Base-by-base conservation (phyloP, 305 asterid genomes). In the Rubia occidens region DNA sequence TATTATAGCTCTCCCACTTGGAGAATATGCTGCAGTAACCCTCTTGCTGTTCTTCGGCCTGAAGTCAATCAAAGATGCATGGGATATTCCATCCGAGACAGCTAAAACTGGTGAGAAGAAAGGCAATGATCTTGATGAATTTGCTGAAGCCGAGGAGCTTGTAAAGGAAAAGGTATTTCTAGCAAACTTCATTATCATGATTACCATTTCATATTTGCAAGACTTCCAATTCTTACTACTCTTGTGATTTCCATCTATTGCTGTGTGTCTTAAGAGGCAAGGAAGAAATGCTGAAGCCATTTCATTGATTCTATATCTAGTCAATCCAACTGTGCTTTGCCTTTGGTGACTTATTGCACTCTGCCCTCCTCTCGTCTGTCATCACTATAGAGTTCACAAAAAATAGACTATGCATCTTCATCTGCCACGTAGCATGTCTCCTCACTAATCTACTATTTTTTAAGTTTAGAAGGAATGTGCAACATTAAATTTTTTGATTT, bases 21-120 rank as follows among this genome's bases (percentile, higher is more conserved):
- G 97, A 81, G 98, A 90, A 82, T 94, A 94, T 75, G 92, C 96
- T 2, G 98, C 98, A 29, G 87, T 94, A 17, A 81, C 97, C 21
- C 98, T 94, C 75, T 73, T 94, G 82, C 73, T 90, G 87, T 94
- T 94, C 89, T 94, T 94, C 66, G 98, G 98, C 67, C 89, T 90
- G 68, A 94, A 90, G 82, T 83, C 98, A 32, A 94, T 90, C 53
- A 94, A 90, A 82, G 97, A 88, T 69, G 97, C 98, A 71, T 88
- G 98, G 97, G 95, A 88, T 60, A 85, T 88, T 66, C 98, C 97
- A 45, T 78, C 95, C 32, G 10, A 79, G 6, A 76, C 39, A 37
- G 82, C 87, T 71, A 84, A 87, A 84, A 49, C 80, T 35, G 95
- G 90, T 77, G 92, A 82, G 40, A 53, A 65, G 75, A 82, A 70